Conservation (phyloP, 2,329 filamentous ascomycete genomes). For the Nigrospora oryzae region DNA sequence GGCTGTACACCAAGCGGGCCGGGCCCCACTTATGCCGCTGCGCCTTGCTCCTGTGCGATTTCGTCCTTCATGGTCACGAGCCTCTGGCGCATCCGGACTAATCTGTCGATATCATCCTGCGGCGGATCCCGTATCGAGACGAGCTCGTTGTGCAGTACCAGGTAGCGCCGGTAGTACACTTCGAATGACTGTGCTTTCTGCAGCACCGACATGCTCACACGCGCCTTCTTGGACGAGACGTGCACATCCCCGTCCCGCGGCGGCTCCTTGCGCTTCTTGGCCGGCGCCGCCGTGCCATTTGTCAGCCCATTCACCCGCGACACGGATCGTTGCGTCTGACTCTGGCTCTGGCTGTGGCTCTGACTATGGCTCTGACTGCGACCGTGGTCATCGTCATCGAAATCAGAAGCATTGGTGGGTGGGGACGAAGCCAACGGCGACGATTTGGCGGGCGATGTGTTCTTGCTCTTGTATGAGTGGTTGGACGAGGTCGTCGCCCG, state of each 20-base stretch:
- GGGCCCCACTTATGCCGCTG: slow-evolving; percentile 9
- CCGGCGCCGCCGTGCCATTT: slow-evolving; percentile 15
- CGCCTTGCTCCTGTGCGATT: slow-evolving; percentile 40
- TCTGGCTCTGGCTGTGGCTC: not conserved
- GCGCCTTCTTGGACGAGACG: slow-evolving; percentile 28
- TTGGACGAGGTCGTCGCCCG: slow-evolving; percentile 30
- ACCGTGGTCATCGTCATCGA: slow-evolving; percentile 34
- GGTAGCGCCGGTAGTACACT: slow-evolving; percentile 46
- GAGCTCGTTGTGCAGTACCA: slow-evolving; percentile 47
- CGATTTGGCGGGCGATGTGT: slow-evolving; percentile 53
- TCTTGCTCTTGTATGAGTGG: slow-evolving; percentile 37
- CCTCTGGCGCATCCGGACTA: slow-evolving; percentile 45
- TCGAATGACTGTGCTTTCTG: slow-evolving; percentile 48
- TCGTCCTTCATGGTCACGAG: slow-evolving; percentile 50
- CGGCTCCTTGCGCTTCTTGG: slow-evolving; percentile 35
- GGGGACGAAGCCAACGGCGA: slow-evolving; percentile 58
- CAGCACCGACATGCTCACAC: slow-evolving; percentile 39
- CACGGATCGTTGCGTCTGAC: slow-evolving; percentile 1
- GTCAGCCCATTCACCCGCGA: slow-evolving; percentile 10
- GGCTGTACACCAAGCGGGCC: no score
- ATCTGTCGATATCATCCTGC: slow-evolving; percentile 37
- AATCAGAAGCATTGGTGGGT: slow-evolving; percentile 56
- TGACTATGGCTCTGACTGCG: slow-evolving; percentile 3
- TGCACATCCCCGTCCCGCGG: slow-evolving; percentile 17
- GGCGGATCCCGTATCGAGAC: slow-evolving; percentile 39